Conservation (phyloP, 345 rosid species). For the Luvunga scandens region DNA sequence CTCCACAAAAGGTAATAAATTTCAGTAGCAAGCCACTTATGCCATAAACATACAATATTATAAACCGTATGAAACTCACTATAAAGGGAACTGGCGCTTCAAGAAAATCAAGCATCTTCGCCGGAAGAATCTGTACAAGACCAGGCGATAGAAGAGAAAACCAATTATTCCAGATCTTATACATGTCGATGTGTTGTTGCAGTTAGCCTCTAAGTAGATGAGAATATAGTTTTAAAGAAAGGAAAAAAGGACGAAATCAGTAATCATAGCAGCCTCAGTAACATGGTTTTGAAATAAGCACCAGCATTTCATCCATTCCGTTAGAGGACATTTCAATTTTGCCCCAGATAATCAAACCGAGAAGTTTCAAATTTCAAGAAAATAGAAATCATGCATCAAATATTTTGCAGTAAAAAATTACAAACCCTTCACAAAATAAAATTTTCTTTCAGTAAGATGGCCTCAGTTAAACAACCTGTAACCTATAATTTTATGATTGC, state of each 20-base stretch:
- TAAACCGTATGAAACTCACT: constrained; percentile 46
- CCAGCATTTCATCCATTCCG: background rate
- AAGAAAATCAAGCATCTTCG: constrained; percentile 90
- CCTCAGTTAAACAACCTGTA: background rate
- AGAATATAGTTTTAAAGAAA: background rate
- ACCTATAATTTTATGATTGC: background rate
- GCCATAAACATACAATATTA: background rate
- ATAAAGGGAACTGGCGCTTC: constrained; percentile 99
- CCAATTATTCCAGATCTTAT: background rate
- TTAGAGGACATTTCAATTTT: background rate
- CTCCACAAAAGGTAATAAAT: background rate
- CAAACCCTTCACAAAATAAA: background rate
- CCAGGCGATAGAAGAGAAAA: background rate
- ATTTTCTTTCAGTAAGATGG: background rate
- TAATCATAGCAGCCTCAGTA: background rate
- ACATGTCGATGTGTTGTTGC: background rate
- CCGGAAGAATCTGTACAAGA: constrained; percentile 70
- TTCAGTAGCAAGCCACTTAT: background rate
- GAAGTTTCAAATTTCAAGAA: background rate
- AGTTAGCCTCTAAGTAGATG: background rate
- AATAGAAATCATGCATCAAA: background rate
- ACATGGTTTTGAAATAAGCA: too few relatives aligned
- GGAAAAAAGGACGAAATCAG: background rate
- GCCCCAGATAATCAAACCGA: background rate
- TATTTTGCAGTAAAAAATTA: background rate